A percentile compares a stretch with the other conserved stretches of the same genome.
Conservation (phyloP, 2,329 filamentous ascomycete genomes). For the Nectriaceae sp. region DNA sequence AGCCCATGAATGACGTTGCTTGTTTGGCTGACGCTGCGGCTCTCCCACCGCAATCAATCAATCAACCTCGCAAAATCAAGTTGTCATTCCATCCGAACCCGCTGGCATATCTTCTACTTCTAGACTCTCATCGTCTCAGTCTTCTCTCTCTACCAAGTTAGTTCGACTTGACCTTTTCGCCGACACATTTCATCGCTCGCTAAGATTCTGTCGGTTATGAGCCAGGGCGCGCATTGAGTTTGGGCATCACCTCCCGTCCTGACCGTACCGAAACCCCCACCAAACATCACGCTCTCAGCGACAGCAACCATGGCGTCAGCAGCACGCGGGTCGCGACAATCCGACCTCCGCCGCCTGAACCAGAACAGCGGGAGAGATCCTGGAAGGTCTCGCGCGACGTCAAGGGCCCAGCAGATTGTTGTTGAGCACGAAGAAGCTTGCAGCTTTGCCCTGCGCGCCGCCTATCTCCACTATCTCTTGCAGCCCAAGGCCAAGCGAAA, state of each 20-base stretch:
- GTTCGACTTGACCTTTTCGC: too few relatives aligned
- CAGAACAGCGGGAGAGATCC: constrained; percentile 37
- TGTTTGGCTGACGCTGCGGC: not conserved
- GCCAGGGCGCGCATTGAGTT: constrained; percentile 26
- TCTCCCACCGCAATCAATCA: constrained; percentile 4
- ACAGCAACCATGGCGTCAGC: constrained; percentile 50
- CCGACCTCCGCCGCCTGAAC: constrained; percentile 46
- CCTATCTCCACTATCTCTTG: constrained; percentile 89
- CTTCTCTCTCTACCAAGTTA: not conserved
- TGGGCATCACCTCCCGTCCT: constrained; percentile 34
- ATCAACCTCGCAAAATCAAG: constrained; percentile 8
- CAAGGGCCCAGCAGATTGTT: constrained; percentile 47
- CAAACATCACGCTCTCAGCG: constrained; percentile 3
- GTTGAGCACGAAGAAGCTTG: constrained; percentile 80
- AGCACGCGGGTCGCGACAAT: constrained; percentile 49
- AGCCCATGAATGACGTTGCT: constrained; percentile 12
- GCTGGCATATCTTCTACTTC: constrained; percentile 10
- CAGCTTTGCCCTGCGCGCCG: constrained; percentile 84
- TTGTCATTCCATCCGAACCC: constrained; percentile 12
- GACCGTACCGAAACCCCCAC: constrained; percentile 22
- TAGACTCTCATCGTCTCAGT: not conserved
- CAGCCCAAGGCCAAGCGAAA: constrained; percentile 88
- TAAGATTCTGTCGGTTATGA: constrained; percentile 27
- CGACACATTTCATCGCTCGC: not conserved
- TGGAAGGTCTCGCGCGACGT: constrained; percentile 40